Percentiles rank a stretch among this genome's conserved stretches.
Conservation (phyloP, 2,329 filamentous ascomycete genomes). For the Diatrype stigma region DNA sequence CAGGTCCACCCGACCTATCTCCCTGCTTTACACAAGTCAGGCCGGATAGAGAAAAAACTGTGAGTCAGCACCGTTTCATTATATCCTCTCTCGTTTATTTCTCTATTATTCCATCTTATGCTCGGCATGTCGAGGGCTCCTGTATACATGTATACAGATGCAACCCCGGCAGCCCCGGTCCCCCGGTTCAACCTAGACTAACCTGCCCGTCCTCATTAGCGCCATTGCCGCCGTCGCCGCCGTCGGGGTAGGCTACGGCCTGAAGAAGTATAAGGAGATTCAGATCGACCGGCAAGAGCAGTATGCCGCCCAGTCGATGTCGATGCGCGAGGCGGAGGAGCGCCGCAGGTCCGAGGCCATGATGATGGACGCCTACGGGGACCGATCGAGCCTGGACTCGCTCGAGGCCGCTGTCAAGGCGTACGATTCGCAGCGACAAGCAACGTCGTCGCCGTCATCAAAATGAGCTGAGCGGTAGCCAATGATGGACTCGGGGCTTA, state of each 20-base stretch:
- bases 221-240: conserved; percentile 28
- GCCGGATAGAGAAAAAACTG: conserved; percentile 24
- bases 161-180: too few relatives aligned
- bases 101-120: too few relatives aligned
- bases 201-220: conserved; percentile 20
- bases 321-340: conserved; percentile 25
- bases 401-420: conserved; percentile 44
- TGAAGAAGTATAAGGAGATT: conserved; percentile 24
- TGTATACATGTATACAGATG: too few relatives aligned
- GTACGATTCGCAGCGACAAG: conserved; percentile 36
- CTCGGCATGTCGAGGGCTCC: too few relatives aligned
- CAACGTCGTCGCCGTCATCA: too few relatives aligned
- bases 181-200: too few relatives aligned
- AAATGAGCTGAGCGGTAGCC: too few relatives aligned
- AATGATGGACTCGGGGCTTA: too few relatives aligned
- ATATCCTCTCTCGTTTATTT: too few relatives aligned
- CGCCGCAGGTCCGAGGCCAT: conserved; percentile 35
- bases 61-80: conserved; percentile 5
- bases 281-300: conserved; percentile 15
- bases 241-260: conserved; percentile 26
- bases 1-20: conserved; percentile 26
- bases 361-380: conserved; percentile 46
- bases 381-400: conserved; percentile 43
- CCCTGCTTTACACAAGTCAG: conserved; percentile 23
- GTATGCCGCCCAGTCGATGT: conserved; percentile 25